Evolutionary conservation across 2,329 filamentous ascomycete species (phyloP), one percentile per base, ranked within the genome.

Genomic region (Penicillium sp.): DNA sequence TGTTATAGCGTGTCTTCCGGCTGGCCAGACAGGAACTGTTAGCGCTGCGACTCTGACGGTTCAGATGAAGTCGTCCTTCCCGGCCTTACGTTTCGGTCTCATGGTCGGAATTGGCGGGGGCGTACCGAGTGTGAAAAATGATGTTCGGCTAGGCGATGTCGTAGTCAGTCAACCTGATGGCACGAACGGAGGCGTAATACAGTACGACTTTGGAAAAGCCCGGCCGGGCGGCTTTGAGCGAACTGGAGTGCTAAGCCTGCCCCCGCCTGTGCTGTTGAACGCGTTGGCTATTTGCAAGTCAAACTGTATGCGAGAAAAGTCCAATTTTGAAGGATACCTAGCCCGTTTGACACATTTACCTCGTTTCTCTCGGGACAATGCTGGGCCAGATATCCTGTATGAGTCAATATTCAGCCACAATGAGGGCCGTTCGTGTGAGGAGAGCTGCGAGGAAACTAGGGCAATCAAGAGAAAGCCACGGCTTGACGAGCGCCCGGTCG

Each of bases 31-130:
- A 5, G 79, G 79, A 15, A 78, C 63, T 7, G 58, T 31, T 7
- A 63, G 65, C 5, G 62, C 68, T 7, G 63, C 67, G 2, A 45
- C 44, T 2, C 64, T 68, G 0, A 66, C 64, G 3, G 55, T 58
- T 9, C 50, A 64, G 13, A 64, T 71, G 51, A 44, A 47, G 58
- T 60, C 30, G n/a, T 60, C 38, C 52, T 74, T 67, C 52, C 65
- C 61, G 50, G 66, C 56, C 13, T 57, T 71, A 7, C 44, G 55
- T 9, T 59, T 67, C 31, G 71, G 73, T 3, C 68, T 83, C 1
- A 75, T 83, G 73, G 79, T 83, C 1, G 81, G 80, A 29, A 77
- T 82, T 45, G 79, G 78, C 0, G 76, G 76, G n/a, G 72, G 70
- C 0, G 66, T 69, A 1, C 71, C 71, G 8, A 67, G 61, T 47